Evolutionary conservation across 176 grass and related monocot species (phyloP).

Genomic region (Cenchrus americanus): DNA sequence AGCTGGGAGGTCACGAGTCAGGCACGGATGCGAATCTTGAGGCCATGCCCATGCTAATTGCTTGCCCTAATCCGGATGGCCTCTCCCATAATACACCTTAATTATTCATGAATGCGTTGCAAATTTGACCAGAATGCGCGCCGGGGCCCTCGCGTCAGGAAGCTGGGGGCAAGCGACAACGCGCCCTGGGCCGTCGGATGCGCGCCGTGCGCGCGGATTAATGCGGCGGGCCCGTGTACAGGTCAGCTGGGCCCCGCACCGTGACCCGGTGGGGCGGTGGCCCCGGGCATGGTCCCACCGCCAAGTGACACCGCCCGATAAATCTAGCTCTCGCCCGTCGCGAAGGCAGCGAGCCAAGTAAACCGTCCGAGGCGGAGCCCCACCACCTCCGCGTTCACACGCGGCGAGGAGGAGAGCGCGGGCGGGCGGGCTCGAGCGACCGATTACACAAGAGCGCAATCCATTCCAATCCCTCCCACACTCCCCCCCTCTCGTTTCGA

Average conservation of each 20-base stretch:
- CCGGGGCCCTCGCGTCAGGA: conserved; percentile 34
- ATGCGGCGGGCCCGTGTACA: conserved; percentile 53
- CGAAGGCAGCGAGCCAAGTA: conserved; percentile 38
- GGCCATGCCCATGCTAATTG: conserved; percentile 8
- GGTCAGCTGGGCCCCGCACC: conserved; percentile 63
- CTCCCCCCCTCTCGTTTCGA: neutral
- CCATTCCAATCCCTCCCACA: neutral
- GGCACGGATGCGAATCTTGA: conserved; percentile 46
- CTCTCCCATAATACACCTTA: conserved; percentile 28
- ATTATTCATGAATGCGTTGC: conserved; percentile 24
- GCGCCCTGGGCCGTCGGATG: conserved; percentile 55
- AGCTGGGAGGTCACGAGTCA: conserved; percentile 49
- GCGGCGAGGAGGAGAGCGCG: conserved; percentile 36
- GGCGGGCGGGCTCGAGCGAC: conserved; percentile 1
- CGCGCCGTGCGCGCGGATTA: conserved; percentile 42
- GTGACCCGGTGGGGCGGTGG: conserved; percentile 57
- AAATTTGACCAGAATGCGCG: conserved; percentile 23
- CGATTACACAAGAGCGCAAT: neutral
- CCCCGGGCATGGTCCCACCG: conserved; percentile 60
- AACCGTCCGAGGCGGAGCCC: conserved; percentile 38
- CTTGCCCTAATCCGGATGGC: conserved; percentile 3
- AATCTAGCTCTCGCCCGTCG: conserved; percentile 19
- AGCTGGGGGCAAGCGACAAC: conserved; percentile 50
- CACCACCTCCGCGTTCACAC: conserved; percentile 39
- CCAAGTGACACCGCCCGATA: conserved; percentile 49